phyloP scores from a whole-genome alignment of 2,329 filamentous ascomycete genomes.

The Plenodomus biglobosus region DNA sequence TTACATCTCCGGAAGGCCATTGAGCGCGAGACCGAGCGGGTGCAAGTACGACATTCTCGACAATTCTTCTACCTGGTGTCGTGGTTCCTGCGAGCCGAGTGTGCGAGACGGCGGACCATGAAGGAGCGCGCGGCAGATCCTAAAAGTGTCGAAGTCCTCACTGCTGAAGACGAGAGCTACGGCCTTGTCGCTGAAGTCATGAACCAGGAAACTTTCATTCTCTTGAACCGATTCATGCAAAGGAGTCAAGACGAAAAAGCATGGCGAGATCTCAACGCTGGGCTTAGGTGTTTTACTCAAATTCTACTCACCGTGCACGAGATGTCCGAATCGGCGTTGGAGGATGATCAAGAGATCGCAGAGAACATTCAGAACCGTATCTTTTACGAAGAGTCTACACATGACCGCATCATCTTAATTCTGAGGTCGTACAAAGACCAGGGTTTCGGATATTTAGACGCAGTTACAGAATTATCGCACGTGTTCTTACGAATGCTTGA shows the following conservation, averaged over 20 bases:
- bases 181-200: constrained; percentile 85
- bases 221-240: constrained; percentile 81
- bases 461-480: constrained; percentile 85
- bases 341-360: constrained; percentile 96
- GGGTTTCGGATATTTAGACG: constrained; percentile 89
- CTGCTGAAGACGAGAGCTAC: constrained; percentile 69
- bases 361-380: constrained; percentile 95
- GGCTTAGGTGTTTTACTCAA: constrained; percentile 93
- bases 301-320: constrained; percentile 90
- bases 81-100: constrained; percentile 90
- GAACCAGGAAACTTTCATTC: constrained; percentile 93
- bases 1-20: constrained; percentile 83
- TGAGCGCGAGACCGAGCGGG: constrained; percentile 81
- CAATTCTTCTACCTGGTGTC: constrained; percentile 92
- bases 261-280: constrained; percentile 82
- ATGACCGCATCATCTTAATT: constrained; percentile 81
- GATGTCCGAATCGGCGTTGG: constrained; percentile 79
- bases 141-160: constrained; percentile 44
- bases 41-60: constrained; percentile 72
- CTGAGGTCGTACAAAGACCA: constrained; percentile 89
- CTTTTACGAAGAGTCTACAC: constrained; percentile 97
- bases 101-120: constrained; percentile 62
- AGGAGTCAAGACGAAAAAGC: constrained; percentile 77
- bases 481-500: constrained; percentile 92
- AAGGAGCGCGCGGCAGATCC: constrained; percentile 57